Evolutionary conservation across 306 rosid genomes (phyloP), one percentile per base, ranked within the genome.

Genomic region (Acacia acuminata): DNA sequence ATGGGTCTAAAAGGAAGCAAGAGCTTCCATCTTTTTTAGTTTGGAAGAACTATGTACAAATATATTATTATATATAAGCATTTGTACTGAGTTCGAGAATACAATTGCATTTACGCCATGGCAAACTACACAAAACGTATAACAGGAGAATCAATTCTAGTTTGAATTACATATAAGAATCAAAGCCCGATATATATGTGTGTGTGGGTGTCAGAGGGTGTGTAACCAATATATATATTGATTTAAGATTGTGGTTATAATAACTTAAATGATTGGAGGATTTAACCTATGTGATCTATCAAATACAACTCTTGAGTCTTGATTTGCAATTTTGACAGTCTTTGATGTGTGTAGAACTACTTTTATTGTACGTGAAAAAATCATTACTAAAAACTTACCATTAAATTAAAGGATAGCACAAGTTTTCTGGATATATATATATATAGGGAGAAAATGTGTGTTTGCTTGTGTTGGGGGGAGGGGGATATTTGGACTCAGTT

Each of bases 61-160:
- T 19, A 20, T 40, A 70, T 40, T 40, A n/a, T 70, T 56, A 19
- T 56, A n/a, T 56, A 77, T 1, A 17, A 43, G 50, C 76, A 77
- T 71, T 84, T 22, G 13, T 11, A 22, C 32, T 19, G 24, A 75
- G 60, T 58, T 40, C 56, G 70, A 75, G 75, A 13, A 45, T 25
- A 69, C 40, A 61, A 63, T n/a, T 63, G 44, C 40, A 61, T 43
- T 25, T 75, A 69, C 50, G 61, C 85, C 83, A 77, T 40, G 32
- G 85, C 76, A 81, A 73, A 65, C 77, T 61, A 63, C 74, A 67
- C 80, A 72, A 45, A 53, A 32, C 36, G 36, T 32, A 30, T 30
- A 32, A 4, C 45, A 70, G 20, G 34, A 75, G 82, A 77, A 82
- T 82, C 58, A 82, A 82, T 82, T 85, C 78, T 73, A 67, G 63